phyloP scores from a whole-genome alignment of 2,329 filamentous ascomycete species.

The Monosporascus sp. region DNA sequence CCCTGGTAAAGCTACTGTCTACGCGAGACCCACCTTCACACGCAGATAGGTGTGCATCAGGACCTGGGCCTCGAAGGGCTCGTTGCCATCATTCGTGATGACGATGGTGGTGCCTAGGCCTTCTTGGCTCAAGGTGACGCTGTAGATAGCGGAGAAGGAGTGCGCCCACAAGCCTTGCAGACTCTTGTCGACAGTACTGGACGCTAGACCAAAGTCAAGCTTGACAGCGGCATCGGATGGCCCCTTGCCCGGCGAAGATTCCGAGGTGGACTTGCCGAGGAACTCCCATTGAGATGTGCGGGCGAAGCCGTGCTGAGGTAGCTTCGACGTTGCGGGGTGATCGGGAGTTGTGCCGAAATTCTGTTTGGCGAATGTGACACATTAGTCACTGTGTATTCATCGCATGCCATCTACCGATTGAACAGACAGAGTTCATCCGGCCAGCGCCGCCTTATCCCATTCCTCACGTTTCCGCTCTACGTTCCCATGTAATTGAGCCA shows the following conservation, averaged over 20 bases:
- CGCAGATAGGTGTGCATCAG: constrained; percentile 88
- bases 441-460: no score
- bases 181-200: constrained; percentile 65
- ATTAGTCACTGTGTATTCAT: not conserved
- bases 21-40: constrained; percentile 64
- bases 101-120: constrained; percentile 77
- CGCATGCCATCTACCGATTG: not conserved
- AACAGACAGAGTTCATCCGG: not conserved
- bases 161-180: constrained; percentile 71
- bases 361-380: constrained; percentile 35
- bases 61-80: constrained; percentile 85
- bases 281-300: constrained; percentile 90
- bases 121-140: constrained; percentile 74
- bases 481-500: no score
- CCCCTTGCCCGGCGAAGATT: constrained; percentile 54
- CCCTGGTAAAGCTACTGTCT: no score
- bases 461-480: no score
- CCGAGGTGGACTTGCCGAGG: constrained; percentile 77
- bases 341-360: constrained; percentile 80
- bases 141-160: constrained; percentile 88
- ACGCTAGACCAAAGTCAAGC: constrained; percentile 89
- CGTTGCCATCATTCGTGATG: constrained; percentile 79
- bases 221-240: constrained; percentile 68
- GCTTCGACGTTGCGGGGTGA: constrained; percentile 69
- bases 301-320: constrained; percentile 94